These are phyloP conservation scores for Phoma herbarum DNA, from an alignment of 2,329 filamentous ascomycete genomes.

Conservation along the genomic window DNA sequence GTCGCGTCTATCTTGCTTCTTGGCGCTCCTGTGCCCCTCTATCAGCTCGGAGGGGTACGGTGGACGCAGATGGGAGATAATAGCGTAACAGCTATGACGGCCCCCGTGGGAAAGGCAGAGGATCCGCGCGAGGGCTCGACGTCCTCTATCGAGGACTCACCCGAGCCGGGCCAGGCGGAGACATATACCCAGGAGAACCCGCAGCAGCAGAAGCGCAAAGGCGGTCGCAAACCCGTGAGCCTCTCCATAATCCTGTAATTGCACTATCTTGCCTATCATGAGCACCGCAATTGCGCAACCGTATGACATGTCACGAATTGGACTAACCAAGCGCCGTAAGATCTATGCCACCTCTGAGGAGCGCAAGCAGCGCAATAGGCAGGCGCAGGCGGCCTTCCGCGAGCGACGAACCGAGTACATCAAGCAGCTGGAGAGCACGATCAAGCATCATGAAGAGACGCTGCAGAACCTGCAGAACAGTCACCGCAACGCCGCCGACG, in stretches of 20 bases:
- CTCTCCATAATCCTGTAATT: slow-evolving; percentile 29
- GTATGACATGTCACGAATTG: slow-evolving; percentile 45
- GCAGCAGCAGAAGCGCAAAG: slow-evolving; percentile 86
- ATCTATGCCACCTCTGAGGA: slow-evolving; percentile 99
- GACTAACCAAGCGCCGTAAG: slow-evolving; percentile 63
- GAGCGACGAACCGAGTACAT: slow-evolving; percentile 98
- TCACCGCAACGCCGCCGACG: slow-evolving; percentile 92
- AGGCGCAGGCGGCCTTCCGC: slow-evolving; percentile 96
- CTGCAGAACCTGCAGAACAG: slow-evolving; percentile 92
- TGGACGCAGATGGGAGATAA: slow-evolving; percentile 61
- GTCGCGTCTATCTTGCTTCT: slow-evolving; percentile 47
- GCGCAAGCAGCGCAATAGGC: slow-evolving; percentile 94
- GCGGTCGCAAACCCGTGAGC: slow-evolving; percentile 93
- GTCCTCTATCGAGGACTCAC: slow-evolving; percentile 59
- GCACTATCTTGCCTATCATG: slow-evolving; percentile 33
- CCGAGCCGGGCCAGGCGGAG: slow-evolving; percentile 55
- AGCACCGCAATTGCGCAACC: slow-evolving; percentile 33
- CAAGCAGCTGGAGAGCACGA: slow-evolving; percentile 97
- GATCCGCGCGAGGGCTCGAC: slow-evolving; percentile 56
- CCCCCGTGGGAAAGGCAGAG: slow-evolving; percentile 57
- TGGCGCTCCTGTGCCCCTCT: slow-evolving; percentile 50
- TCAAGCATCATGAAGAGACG: slow-evolving; percentile 95
- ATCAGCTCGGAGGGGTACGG: slow-evolving; percentile 53
- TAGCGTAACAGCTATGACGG: slow-evolving; percentile 56
- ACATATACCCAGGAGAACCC: slow-evolving; percentile 56